Base-by-base conservation (phyloP, 345 rosid species). In the Pelargonium nanum region DNA sequence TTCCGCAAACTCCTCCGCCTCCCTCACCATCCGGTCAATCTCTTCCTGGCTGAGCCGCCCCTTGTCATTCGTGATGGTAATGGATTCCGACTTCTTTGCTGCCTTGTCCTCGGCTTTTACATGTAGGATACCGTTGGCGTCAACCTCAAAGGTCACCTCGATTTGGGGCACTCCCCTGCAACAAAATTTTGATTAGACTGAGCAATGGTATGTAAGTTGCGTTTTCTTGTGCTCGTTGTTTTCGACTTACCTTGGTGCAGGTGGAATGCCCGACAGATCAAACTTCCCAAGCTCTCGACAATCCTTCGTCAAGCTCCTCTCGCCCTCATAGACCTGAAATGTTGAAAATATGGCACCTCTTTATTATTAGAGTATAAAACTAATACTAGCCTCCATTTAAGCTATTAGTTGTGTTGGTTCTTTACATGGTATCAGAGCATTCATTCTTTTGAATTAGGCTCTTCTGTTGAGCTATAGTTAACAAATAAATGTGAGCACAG, bases 31-130 rank as follows among this genome's bases (percentile, higher is more conserved):
- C 58, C 73, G 66, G 0, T 80, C 81, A 0, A 83, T 80, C 83
- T 83, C 92, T 59, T 76, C 83, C 57, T 78, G 61, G 55, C 78
- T 72, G n/a, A 78, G 78, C 40, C 83, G 77, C 54, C 81, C 87
- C 59, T 81, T 78, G 26, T 77, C 77, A 28, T 77, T 73, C 1
- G 79, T 71, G 63, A 86, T 81, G 26, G 85, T 78, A 32, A 83
- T 76, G 12, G 78, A 68, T 59, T 76, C 62, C 4, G 79, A 62
- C 50, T 74, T 78, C 75, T 67, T 80, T 0, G 80, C 77, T 8
- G 72, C 81, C 70, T 73, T 83, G 67, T 86, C 93, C 68, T 74
- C 82, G 0, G 87, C 92, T 9, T 62, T 79, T 63, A 81, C 89
- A n/a, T 74, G 70, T 0, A 84, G 44, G 32, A 81, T 79, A 0